Evolutionary conservation across 169 alveolate genomes (phyloP), one percentile per base, ranked within the genome.

Genomic region (Eimeria maxima): DNA sequence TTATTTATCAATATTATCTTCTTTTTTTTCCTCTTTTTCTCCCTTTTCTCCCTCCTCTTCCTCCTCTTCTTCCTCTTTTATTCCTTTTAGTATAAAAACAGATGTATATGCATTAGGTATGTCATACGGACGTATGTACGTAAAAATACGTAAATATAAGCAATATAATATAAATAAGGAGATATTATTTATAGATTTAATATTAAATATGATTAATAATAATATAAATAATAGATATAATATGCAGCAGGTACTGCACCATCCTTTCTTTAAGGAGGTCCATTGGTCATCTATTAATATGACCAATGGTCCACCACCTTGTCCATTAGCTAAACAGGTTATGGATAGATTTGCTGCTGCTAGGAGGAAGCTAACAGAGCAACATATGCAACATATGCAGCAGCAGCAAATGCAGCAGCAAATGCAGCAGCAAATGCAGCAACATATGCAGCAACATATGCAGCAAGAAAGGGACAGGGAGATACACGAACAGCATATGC

Each of bases 371-470:
- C 57, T 50, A 5, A 11, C 57, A 7, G 57, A 50, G 57, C 57
- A 50, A 11, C 57, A 50, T 7, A 50, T 11, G 20, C 57, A 44
- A 38, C 57, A 38, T 50, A 60, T 6, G 88, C 67, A 78, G 65
- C 57, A 45, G 63, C 65, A 63, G 69, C 69, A 63, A 38, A 22
- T 24, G 93, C 78, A 33, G 47, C 47, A 80, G 90, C 90, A 80
- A 80, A 80, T 80, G 83, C 83, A 88, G 81, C 94, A 88, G 84
- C 81, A 65, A 42, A 20, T 88, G 94, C 84, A 88, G 94, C 95
- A 91, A 95, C 96, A 95, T 22, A 29, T 65, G 94, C 95, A 95
- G 95, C 96, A 95, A n/a, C n/a, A n/a, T n/a, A n/a, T n/a, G n/a
- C n/a, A n/a, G n/a, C n/a, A n/a, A n/a, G n/a, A n/a, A n/a, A n/a